Base-by-base conservation (phyloP, 2,329 filamentous ascomycete species). In the Colletotrichum cereale region DNA sequence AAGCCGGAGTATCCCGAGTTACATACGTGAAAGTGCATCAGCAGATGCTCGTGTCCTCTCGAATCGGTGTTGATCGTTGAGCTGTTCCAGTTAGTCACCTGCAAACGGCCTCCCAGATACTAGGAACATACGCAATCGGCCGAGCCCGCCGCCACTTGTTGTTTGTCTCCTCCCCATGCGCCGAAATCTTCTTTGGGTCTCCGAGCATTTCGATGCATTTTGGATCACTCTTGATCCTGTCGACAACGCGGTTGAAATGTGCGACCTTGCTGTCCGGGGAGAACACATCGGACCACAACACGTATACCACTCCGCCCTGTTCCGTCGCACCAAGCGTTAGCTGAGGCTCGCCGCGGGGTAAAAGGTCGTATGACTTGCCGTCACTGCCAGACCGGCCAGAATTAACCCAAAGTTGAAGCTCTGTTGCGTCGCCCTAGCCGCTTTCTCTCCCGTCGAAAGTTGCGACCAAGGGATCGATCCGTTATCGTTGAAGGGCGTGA, bases 401-500 rank as follows among this genome's bases (percentile, higher is more conserved):
- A 98, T 90, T 73, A 98, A 82, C 75, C 92, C 87, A 75, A 97
- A 90, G 82, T 98, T 98, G 84, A 97, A 92, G 21, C 92, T 93
- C 81, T 98, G 96, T 81, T 98, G 95, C 0, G 94, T 96, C 11
- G 94, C 93, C 48, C 96, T 89, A 31, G 92, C 92, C 3, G 91
- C 90, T 81, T 97, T 98, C 80, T 98, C 96, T 58, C 84, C 84
- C 0, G 83, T 84, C 0, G 91, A 94, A 2, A 98, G 87, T 66
- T 96, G 87, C 3, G 85, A 87, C 96, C 96, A 98, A 5, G 90
- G 89, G 1, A 97, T 90, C 74, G 88, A 87, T 10, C 96, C 96
- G 77, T 94, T 92, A 76, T 98, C 96, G 76, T 94, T 96, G 77
- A 95, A 91, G 0, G 96, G 89, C 0, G 95, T 97, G 34, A 98